Conservation (phyloP, 2,329 filamentous ascomycete genomes). For the Xylariales sp. region DNA sequence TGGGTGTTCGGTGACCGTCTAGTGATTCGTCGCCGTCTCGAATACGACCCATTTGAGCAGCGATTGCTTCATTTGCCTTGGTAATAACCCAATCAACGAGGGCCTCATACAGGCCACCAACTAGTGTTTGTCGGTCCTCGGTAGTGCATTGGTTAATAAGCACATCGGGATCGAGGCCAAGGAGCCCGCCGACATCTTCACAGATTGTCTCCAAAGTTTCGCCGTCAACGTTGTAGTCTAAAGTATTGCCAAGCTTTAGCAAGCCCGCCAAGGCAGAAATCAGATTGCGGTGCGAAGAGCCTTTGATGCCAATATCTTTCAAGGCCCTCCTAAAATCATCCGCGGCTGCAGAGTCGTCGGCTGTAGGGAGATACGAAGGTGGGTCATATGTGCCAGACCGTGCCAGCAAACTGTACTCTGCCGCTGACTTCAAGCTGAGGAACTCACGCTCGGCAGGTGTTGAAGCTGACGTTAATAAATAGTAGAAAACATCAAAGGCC, state of each 20-base stretch:
- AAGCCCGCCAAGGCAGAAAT: slow-evolving; percentile 88
- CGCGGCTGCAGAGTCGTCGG: slow-evolving; percentile 90
- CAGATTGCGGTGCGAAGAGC: slow-evolving; percentile 81
- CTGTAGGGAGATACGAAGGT: slow-evolving; percentile 88
- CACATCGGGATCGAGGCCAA: slow-evolving; percentile 88
- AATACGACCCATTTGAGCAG: slow-evolving; percentile 75
- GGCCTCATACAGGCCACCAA: slow-evolving; percentile 90
- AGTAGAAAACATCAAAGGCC: slow-evolving; percentile 98
- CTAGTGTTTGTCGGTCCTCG: slow-evolving; percentile 83
- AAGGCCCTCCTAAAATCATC: slow-evolving; percentile 91
- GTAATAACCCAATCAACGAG: slow-evolving; percentile 93
- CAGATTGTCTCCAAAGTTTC: slow-evolving; percentile 87
- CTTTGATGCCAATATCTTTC: slow-evolving; percentile 94
- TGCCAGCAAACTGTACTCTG: slow-evolving; percentile 81
- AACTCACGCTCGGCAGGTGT: slow-evolving; percentile 91
- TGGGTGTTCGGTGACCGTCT: slow-evolving; percentile 74
- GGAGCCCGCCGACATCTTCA: slow-evolving; percentile 86
- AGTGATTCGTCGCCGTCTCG: slow-evolving; percentile 74
- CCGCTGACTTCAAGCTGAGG: slow-evolving; percentile 80
- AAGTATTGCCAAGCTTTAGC: slow-evolving; percentile 89
- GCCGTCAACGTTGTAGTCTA: slow-evolving; percentile 85
- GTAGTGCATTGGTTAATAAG: slow-evolving; percentile 83
- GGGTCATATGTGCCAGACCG: slow-evolving; percentile 87
- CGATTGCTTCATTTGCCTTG: slow-evolving; percentile 88
- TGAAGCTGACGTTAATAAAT: slow-evolving; percentile 90